phyloP scores from a whole-genome alignment of 306 rosid species.

The Aeschynomene evenia region DNA sequence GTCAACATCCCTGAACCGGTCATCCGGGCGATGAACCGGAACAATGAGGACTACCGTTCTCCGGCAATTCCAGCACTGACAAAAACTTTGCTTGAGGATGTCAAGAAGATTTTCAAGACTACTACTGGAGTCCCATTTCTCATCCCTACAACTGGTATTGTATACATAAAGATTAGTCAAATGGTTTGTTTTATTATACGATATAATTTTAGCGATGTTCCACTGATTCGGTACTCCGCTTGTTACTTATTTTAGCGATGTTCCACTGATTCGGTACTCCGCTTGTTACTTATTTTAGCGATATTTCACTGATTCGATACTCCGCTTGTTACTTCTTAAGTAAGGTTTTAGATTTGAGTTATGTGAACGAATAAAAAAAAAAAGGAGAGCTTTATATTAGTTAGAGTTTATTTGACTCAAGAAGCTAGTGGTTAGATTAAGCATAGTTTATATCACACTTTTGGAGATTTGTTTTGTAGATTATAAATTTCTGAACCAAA shows the following conservation, averaged over 20 bases:
- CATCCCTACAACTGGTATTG: conserved; percentile 92
- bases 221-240: no score
- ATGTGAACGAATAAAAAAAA: no score
- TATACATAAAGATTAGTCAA: background rate
- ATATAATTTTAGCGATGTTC: background rate
- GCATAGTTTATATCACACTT: background rate
- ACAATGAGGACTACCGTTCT: conserved; percentile 98
- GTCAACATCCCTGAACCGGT: conserved; percentile 94
- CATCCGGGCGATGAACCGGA: conserved; percentile 88
- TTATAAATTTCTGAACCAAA: background rate
- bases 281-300: no score
- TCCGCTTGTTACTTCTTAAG: no score
- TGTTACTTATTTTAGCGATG: no score
- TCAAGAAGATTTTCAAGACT: conserved; percentile 93
- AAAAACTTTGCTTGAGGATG: conserved; percentile 78
- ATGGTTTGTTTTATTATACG: background rate
- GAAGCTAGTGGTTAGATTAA: no score
- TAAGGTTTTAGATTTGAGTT: no score
- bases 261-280: no score
- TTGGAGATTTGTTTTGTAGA: background rate
- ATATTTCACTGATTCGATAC: no score
- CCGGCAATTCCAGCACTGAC: conserved; percentile 96
- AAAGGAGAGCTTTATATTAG: no score
- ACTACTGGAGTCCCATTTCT: conserved; percentile 87
- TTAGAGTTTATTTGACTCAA: no score